These are phyloP conservation scores for Sequoiadendron giganteum DNA, from an alignment of 75 land plant genomes.

Conservation along the genomic window DNA sequence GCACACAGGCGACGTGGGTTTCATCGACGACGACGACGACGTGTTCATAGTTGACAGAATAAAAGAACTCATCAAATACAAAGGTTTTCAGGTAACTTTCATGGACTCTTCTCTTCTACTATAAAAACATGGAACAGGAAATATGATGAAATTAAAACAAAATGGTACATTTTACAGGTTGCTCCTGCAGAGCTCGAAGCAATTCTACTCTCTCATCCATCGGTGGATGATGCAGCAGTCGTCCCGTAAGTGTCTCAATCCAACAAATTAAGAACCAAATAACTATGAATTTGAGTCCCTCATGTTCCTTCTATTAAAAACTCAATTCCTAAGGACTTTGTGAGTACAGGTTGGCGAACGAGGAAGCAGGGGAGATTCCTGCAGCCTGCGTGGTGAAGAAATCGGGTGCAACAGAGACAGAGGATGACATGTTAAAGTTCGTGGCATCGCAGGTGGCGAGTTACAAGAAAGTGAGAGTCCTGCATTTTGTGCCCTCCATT, in stretches of 20 bases:
- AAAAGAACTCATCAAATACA: constrained; percentile 96
- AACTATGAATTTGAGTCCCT: neutral
- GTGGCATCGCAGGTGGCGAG: constrained; percentile 72
- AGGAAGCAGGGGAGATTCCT: constrained; percentile 98
- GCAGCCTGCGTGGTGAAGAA: constrained; percentile 81
- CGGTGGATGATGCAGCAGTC: constrained; percentile 80
- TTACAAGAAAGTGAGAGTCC: constrained; percentile 65
- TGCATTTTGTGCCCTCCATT: constrained; percentile 64
- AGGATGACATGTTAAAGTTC: constrained; percentile 58
- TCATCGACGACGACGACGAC: constrained; percentile 94
- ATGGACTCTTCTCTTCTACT: neutral
- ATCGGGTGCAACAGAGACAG: constrained; percentile 26
- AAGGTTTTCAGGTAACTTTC: constrained; percentile 83
- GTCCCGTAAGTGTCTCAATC: constrained; percentile 49
- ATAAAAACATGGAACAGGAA: too few species aligned
- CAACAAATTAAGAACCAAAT: neutral
- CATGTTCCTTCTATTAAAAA: neutral
- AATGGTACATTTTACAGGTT: constrained; percentile 41
- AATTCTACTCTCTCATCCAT: constrained; percentile 72
- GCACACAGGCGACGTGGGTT: constrained; percentile 93
- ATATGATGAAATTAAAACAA: neutral
- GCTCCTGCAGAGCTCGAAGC: constrained; percentile 96
- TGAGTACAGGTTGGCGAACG: constrained; percentile 67
- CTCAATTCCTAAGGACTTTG: neutral
- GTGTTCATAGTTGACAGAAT: constrained; percentile 88